phyloP scores from a whole-genome alignment of 331 rosid species.

The Acacia concinna region DNA sequence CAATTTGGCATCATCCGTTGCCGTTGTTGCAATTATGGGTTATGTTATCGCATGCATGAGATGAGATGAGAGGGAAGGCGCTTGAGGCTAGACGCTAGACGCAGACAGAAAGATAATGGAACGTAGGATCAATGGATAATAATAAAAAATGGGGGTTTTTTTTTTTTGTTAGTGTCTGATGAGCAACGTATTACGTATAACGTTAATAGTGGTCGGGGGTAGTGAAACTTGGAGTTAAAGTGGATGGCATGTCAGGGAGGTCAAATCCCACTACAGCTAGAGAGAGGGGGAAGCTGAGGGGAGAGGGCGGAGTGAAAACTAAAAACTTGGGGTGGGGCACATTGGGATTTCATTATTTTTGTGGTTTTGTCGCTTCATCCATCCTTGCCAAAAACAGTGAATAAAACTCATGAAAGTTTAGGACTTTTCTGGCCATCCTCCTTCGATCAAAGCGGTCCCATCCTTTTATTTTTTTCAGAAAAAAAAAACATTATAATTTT shows the following conservation, averaged over 20 bases:
- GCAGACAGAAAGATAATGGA: not conserved
- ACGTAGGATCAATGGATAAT: not conserved
- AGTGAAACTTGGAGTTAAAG: constrained; percentile 13
- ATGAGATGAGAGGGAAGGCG: not conserved
- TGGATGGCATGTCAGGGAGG: constrained; percentile 34
- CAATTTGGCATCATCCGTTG: constrained; percentile 26
- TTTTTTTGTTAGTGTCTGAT: not conserved
- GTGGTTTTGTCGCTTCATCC: constrained; percentile 41
- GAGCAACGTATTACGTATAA: not conserved
- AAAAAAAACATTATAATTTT: not conserved
- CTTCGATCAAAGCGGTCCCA: constrained; percentile 68
- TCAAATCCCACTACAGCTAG: constrained; percentile 55
- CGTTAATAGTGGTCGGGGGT: not conserved
- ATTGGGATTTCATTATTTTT: constrained; percentile 47
- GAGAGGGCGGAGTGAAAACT: constrained; percentile 21
- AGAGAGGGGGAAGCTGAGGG: not conserved
- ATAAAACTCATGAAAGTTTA: constrained; percentile 65
- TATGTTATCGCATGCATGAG: not conserved
- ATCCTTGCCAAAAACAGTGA: constrained; percentile 75
- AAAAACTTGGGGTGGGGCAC: constrained; percentile 36
- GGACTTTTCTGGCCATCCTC: constrained; percentile 74
- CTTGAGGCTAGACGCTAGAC: not conserved
- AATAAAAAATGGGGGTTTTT: not conserved
- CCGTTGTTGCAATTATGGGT: not conserved
- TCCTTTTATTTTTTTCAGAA: not conserved